Percentiles rank a stretch among this genome's conserved stretches.
Conservation (phyloP, 2,329 filamentous ascomycete species). For the Fusarium nematophilum region DNA sequence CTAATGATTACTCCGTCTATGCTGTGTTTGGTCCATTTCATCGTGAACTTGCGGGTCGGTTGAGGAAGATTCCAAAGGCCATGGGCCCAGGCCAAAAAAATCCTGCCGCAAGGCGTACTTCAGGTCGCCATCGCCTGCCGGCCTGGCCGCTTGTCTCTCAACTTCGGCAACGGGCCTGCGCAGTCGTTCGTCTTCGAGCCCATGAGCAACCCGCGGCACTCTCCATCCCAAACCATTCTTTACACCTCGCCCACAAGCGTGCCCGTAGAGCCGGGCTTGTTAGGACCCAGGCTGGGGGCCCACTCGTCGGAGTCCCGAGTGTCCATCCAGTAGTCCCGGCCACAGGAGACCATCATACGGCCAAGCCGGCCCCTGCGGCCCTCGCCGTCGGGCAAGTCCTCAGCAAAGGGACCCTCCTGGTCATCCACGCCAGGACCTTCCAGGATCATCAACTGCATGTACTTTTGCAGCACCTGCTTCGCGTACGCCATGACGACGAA, state of each 20-base stretch:
- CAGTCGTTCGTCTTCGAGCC: neutral
- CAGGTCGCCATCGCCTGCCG: conserved; percentile 5
- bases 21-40: conserved; percentile 10
- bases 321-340: conserved; percentile 84
- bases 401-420: conserved; percentile 74
- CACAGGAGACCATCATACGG: conserved; percentile 79
- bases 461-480: conserved; percentile 77
- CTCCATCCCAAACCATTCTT: conserved; percentile 17
- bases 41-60: conserved; percentile 26
- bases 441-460: conserved; percentile 62
- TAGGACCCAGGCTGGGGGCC: conserved; percentile 69
- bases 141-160: conserved; percentile 18
- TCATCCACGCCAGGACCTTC: conserved; percentile 60
- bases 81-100: conserved; percentile 1
- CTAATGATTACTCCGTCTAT: conserved; percentile 31
- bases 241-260: conserved; percentile 51
- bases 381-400: conserved; percentile 76
- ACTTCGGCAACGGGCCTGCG: conserved; percentile 7
- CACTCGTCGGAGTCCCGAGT: conserved; percentile 74
- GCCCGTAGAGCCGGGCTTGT: conserved; percentile 63
- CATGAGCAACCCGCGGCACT: conserved; percentile 14
- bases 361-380: conserved; percentile 85
- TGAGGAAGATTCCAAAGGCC: conserved; percentile 2
- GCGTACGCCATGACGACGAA: conserved; percentile 87
- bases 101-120: conserved; percentile 18